Conservation (phyloP, 257 asterid species). For the Petrea volubilis region DNA sequence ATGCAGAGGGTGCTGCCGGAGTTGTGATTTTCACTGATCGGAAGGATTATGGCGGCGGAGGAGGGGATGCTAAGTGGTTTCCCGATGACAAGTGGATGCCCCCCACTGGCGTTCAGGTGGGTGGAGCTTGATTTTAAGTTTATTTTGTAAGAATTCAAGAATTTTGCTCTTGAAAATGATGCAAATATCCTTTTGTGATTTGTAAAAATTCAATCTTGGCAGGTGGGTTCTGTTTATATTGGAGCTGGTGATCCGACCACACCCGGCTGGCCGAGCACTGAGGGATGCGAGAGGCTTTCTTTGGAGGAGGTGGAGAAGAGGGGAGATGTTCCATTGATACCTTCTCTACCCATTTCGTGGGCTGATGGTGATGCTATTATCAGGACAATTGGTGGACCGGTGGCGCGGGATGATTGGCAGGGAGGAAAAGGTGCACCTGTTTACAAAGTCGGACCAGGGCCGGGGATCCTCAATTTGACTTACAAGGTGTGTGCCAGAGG, state of each 20-base stretch:
- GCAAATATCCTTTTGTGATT: too few relatives aligned
- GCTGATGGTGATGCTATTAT: constrained; percentile 65
- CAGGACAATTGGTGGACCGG: constrained; percentile 59
- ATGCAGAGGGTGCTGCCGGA: constrained; percentile 66
- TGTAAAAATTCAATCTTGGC: too few relatives aligned
- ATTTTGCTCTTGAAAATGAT: too few relatives aligned
- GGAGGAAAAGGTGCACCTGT: constrained; percentile 71
- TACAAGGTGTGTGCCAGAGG: constrained; percentile 46
- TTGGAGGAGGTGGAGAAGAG: constrained; percentile 54
- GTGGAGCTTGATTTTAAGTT: constrained; percentile 6
- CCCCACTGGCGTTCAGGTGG: constrained; percentile 89
- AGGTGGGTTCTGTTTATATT: constrained; percentile 60
- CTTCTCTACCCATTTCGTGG: constrained; percentile 83
- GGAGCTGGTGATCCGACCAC: constrained; percentile 87
- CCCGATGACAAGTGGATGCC: constrained; percentile 90
- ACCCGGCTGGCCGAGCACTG: constrained; percentile 90
- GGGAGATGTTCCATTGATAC: constrained; percentile 76
- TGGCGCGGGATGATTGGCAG: constrained; percentile 84
- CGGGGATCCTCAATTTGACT: constrained; percentile 63
- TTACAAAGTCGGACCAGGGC: constrained; percentile 83
- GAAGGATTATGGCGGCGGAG: constrained; percentile 83
- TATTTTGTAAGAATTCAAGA: too few relatives aligned
- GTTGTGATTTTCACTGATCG: constrained; percentile 70
- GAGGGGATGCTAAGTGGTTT: constrained; percentile 69
- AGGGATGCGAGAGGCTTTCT: constrained; percentile 72